Conservation (phyloP, 441 rosid species). For the Corymbia calophylla region DNA sequence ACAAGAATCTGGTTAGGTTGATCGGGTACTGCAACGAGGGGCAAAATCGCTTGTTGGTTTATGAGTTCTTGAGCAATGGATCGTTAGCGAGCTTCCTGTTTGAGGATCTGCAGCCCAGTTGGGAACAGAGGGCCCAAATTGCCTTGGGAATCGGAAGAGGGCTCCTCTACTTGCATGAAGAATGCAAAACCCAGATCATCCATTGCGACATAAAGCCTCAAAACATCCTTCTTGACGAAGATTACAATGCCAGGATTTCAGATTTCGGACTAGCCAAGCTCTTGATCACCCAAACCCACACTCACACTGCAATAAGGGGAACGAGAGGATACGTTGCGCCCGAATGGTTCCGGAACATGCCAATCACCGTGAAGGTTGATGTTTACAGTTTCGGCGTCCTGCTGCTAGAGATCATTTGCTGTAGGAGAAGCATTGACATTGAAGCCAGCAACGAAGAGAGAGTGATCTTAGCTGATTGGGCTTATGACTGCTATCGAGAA, state of each 20-base stretch:
- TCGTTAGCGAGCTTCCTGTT: constrained; percentile 15
- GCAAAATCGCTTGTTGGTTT: constrained; percentile 24
- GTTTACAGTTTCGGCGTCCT: constrained; percentile 26
- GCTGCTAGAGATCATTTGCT: constrained; percentile 31
- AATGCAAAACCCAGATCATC: constrained; percentile 17
- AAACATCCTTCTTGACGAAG: constrained; percentile 17
- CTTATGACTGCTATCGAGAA: not conserved
- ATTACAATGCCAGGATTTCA: constrained; percentile 10
- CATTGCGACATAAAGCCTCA: constrained; percentile 24
- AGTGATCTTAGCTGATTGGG: constrained; percentile 18
- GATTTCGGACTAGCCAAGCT: constrained; percentile 24
- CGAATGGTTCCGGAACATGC: constrained; percentile 17
- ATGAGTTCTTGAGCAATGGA: constrained; percentile 22
- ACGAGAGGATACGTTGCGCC: constrained; percentile 25
- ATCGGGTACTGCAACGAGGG: constrained; percentile 23
- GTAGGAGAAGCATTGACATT: constrained; percentile 16
- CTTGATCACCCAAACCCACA: constrained; percentile 12
- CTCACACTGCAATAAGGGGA: not conserved
- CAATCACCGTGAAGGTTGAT: constrained; percentile 7
- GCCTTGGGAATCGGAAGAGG: constrained; percentile 14
- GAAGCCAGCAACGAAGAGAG: constrained; percentile 21
- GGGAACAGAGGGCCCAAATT: constrained; percentile 14
- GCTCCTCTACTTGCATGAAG: constrained; percentile 22
- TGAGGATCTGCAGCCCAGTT: not conserved
- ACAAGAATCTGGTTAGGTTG: constrained; percentile 26